A percentile compares a stretch with the other conserved stretches of the same genome.
These are phyloP conservation scores for Fistulifera pelliculosa DNA, from an alignment of 108 stramenopile genomes.

Conservation along the genomic window DNA sequence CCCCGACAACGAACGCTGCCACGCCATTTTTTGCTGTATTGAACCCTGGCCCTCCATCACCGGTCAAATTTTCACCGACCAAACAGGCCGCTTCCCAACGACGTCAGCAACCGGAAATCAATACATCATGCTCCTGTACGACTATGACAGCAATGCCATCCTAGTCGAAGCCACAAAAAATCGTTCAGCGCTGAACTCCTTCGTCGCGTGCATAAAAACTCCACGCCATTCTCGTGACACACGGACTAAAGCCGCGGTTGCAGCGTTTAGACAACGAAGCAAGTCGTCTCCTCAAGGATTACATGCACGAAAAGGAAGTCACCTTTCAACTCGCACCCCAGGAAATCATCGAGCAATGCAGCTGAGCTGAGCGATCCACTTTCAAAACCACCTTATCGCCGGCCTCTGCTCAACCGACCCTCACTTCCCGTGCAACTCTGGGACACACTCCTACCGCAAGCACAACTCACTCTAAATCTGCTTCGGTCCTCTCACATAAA, in stretches of 20 bases:
- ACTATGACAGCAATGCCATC: slow-evolving; percentile 38
- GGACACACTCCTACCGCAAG: slow-evolving; percentile 25
- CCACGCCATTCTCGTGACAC: neutral
- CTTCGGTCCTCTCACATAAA: slow-evolving; percentile 11
- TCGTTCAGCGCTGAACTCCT: neutral
- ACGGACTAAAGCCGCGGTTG: slow-evolving; percentile 1
- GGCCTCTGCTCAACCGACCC: slow-evolving; percentile 12
- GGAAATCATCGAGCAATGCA: slow-evolving; percentile 23
- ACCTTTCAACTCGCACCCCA: slow-evolving; percentile 36
- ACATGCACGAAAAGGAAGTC: slow-evolving; percentile 6
- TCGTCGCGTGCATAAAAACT: slow-evolving; percentile 4
- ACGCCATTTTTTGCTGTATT: neutral
- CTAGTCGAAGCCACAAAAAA: slow-evolving; percentile 17
- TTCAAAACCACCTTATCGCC: slow-evolving; percentile 30
- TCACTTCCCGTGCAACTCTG: slow-evolving; percentile 19
- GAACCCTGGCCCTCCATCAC: too few species aligned
- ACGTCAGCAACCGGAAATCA: slow-evolving; percentile 8
- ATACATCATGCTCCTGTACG: slow-evolving; percentile 20
- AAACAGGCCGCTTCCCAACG: neutral
- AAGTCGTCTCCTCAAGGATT: slow-evolving; percentile 7
- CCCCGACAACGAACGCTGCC: neutral
- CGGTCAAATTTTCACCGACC: slow-evolving; percentile 24
- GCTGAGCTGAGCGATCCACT: slow-evolving; percentile 41
- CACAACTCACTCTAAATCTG: slow-evolving; percentile 22
- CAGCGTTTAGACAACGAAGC: slow-evolving; percentile 24